phyloP scores from a whole-genome alignment of 441 rosid species.

The Erodium trifolium region DNA sequence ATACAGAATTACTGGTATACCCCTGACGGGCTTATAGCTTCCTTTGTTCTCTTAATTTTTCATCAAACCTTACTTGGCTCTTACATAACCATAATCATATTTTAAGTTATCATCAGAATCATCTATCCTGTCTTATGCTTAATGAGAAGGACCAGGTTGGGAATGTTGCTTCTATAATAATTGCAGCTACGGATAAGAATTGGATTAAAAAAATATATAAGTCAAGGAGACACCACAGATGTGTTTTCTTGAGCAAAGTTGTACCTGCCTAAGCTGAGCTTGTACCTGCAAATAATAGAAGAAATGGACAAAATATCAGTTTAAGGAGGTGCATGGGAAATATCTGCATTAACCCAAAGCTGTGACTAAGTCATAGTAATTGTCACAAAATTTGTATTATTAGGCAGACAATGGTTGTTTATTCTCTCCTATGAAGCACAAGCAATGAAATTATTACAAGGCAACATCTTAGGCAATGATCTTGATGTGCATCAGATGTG shows the following conservation, averaged over 20 bases:
- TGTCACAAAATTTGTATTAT: constrained; percentile 3
- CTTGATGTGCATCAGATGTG: background rate
- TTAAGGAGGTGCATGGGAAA: background rate
- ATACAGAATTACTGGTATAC: background rate
- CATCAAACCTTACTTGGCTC: constrained; percentile 1
- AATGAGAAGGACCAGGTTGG: background rate
- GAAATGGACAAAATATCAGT: constrained; percentile 1
- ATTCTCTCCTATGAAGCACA: background rate
- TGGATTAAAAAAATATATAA: background rate
- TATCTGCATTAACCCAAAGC: background rate
- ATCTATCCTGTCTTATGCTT: background rate
- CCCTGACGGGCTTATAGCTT: background rate
- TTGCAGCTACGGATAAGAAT: background rate
- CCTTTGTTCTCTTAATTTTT: background rate
- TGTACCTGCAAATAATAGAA: constrained; percentile 1
- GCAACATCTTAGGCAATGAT: too few relatives aligned
- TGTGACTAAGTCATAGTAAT: background rate
- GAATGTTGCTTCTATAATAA: constrained; percentile 1
- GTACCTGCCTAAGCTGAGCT: background rate
- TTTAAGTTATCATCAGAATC: background rate
- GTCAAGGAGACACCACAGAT: background rate
- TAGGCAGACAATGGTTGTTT: background rate
- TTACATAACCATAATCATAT: background rate
- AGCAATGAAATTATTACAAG: background rate
- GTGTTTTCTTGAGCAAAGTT: constrained; percentile 3